Evolutionary conservation across 140 eudicot genomes (phyloP).

Genomic region (Eryngium alpinum): DNA sequence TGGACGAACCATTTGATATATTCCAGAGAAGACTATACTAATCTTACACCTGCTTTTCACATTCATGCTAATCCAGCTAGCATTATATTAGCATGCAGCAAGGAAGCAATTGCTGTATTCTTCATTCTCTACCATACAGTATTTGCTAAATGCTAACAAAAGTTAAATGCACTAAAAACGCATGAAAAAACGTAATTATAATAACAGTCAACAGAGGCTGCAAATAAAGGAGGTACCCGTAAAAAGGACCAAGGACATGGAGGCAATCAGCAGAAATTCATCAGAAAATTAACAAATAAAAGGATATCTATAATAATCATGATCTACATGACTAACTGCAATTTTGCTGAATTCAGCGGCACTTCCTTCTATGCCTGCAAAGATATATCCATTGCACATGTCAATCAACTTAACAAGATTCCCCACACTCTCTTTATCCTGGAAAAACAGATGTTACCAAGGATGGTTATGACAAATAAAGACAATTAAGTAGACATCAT

Average conservation of each 20-base stretch:
- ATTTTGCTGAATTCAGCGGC: slow-evolving; percentile 89
- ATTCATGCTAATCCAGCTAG: too few species aligned
- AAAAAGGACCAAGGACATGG: not conserved
- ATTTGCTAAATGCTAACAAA: not conserved
- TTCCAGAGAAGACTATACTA: too few species aligned
- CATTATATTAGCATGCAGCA: not conserved
- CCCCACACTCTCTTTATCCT: slow-evolving; percentile 93
- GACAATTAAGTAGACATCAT: not conserved
- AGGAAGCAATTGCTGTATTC: not conserved
- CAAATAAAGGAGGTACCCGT: too few species aligned
- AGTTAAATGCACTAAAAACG: not conserved
- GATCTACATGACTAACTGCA: slow-evolving; percentile 66
- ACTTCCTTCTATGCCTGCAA: slow-evolving; percentile 76
- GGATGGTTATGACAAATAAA: not conserved
- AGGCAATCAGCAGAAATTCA: not conserved
- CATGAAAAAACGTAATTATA: not conserved
- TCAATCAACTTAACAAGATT: slow-evolving; percentile 83
- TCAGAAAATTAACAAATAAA: slow-evolving; percentile 16
- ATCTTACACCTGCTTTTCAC: too few species aligned
- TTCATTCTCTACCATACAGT: not conserved
- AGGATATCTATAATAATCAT: slow-evolving; percentile 96
- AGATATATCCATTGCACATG: slow-evolving; percentile 82
- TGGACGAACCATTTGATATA: too few species aligned
- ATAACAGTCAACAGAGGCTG: not conserved
- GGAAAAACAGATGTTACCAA: slow-evolving; percentile 5